phyloP scores from a whole-genome alignment of 257 asterid species.

The Voacanga thouarsii region DNA sequence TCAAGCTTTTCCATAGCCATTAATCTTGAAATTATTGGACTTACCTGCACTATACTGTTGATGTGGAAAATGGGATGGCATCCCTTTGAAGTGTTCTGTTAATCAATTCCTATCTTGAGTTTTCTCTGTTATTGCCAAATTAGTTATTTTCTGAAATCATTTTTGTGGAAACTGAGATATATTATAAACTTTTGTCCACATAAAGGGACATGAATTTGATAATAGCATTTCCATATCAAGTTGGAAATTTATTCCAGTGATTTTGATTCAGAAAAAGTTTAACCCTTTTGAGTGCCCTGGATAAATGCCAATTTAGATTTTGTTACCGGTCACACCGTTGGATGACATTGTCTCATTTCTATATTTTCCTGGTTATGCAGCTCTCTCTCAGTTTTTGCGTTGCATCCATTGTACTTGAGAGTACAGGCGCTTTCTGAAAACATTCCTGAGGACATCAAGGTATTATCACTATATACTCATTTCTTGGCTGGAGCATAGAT shows the following conservation, averaged over 20 bases:
- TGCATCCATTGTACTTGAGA: constrained; percentile 96
- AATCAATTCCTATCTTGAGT: neutral
- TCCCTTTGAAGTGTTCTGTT: neutral
- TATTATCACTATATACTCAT: constrained; percentile 7
- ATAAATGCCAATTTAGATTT: neutral
- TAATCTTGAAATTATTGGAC: neutral
- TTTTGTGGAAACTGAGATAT: neutral
- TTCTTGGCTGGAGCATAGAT: neutral
- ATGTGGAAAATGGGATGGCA: neutral
- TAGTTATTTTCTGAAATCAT: neutral
- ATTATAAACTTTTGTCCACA: neutral
- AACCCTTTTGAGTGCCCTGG: neutral
- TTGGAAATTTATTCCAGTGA: neutral
- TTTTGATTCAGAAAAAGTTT: neutral
- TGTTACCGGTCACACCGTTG: neutral
- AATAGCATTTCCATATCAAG: neutral
- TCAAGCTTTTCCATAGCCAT: neutral
- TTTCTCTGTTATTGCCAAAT: neutral
- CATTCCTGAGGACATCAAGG: constrained; percentile 71
- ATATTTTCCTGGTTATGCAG: constrained; percentile 45
- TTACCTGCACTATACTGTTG: neutral
- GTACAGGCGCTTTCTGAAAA: constrained; percentile 73
- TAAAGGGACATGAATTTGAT: neutral
- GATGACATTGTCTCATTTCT: constrained; percentile 14
- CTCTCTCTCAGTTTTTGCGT: constrained; percentile 94